Evolutionary conservation across 1,284 basidiomycete species (phyloP).

Genomic region (Sphaerobolus stellatus): DNA sequence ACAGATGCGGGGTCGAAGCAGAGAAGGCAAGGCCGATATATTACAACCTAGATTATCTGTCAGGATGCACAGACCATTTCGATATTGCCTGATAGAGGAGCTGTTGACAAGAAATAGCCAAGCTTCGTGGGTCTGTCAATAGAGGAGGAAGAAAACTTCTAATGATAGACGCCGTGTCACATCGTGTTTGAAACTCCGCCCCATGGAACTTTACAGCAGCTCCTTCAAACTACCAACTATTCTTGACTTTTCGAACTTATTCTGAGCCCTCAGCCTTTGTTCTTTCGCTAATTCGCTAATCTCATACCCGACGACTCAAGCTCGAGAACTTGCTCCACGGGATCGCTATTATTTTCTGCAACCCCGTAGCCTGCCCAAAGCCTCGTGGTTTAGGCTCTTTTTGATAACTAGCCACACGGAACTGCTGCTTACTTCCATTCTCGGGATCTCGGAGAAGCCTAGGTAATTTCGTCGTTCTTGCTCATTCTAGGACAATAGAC

Average conservation of each 20-base stretch:
- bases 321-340: background rate
- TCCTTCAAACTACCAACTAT: no score
- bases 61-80: background rate
- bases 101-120: background rate
- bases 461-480: background rate
- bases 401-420: background rate
- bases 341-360: background rate
- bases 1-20: background rate
- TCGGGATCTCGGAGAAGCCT: background rate
- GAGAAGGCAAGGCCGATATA: background rate
- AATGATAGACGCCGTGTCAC: no score
- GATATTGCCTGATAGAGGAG: background rate
- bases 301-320: background rate
- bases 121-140: no score
- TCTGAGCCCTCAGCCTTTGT: background rate
- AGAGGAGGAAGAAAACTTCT: no score
- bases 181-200: background rate
- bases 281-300: background rate
- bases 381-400: constrained; percentile 7
- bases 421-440: background rate
- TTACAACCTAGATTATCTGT: background rate
- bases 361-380: constrained; percentile 2
- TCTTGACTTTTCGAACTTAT: background rate
- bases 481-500: background rate
- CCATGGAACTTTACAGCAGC: no score